These are phyloP conservation scores for Coemansia furcata DNA, from an alignment of 192 early-diverging fungal species.

Conservation along the genomic window DNA sequence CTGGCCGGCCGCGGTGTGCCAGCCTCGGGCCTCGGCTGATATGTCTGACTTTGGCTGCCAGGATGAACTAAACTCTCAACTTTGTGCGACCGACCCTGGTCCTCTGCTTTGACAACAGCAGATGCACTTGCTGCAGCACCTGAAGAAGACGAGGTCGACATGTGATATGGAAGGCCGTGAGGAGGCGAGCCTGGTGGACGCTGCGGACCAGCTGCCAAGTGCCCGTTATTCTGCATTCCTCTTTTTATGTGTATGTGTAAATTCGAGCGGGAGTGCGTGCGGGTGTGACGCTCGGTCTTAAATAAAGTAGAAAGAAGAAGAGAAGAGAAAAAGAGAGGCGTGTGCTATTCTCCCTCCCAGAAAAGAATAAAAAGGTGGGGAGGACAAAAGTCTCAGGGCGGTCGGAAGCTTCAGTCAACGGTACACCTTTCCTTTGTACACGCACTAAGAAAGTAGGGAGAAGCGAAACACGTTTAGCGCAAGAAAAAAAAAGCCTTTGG, in stretches of 20 bases:
- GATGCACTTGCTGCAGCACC: not conserved
- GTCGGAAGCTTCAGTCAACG: not conserved
- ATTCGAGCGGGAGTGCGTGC: not conserved
- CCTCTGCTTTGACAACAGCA: constrained; percentile 12
- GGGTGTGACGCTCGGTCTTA: not conserved
- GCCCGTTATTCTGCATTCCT: constrained; percentile 46
- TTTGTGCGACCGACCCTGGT: constrained; percentile 14
- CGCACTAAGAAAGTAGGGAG: not conserved
- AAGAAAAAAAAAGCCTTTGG: not conserved
- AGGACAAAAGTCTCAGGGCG: not conserved
- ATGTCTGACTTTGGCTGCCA: not conserved
- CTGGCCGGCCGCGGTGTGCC: not conserved
- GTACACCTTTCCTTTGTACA: too few species aligned
- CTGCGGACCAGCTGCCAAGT: constrained; percentile 24
- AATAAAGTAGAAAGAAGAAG: constrained; percentile 3
- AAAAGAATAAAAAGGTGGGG: not conserved
- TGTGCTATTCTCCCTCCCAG: not conserved
- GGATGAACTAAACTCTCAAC: constrained; percentile 10
- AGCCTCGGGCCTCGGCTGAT: not conserved
- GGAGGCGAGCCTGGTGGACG: constrained; percentile 15
- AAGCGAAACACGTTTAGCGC: not conserved
- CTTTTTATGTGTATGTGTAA: not conserved
- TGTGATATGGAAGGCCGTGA: constrained; percentile 11
- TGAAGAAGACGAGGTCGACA: constrained; percentile 4
- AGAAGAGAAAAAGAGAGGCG: not conserved